A percentile compares a stretch with the other conserved stretches of the same genome.
phyloP scores from a whole-genome alignment of 257 asterid genomes.

The Solanum corneliomulleri region DNA sequence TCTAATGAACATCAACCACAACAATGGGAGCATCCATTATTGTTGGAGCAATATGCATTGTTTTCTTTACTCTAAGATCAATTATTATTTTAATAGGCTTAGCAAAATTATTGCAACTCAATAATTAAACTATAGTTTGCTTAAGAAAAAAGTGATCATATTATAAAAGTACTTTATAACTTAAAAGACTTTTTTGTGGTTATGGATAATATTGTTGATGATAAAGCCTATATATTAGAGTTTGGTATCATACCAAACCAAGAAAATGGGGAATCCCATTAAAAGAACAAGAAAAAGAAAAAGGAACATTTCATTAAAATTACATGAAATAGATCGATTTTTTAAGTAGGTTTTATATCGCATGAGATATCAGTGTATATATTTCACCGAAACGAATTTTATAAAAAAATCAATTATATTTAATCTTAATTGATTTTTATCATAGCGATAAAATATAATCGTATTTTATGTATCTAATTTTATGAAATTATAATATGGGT shows the following conservation, averaged over 20 bases:
- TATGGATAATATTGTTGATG: not conserved
- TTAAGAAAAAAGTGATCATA: not conserved
- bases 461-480: no score
- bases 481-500: not conserved
- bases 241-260: not conserved
- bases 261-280: not conserved
- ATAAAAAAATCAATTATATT: not conserved
- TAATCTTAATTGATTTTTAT: accelerated
- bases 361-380: accelerated
- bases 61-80: not conserved
- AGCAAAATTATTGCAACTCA: not conserved
- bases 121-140: not conserved
- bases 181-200: not conserved
- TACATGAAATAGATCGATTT: not conserved
- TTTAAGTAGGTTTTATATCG: not conserved
- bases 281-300: not conserved
- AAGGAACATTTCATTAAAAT: no score
- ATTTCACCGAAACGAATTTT: not conserved
- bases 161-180: not conserved
- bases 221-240: not conserved
- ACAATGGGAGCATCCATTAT: not conserved
- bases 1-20: not conserved
- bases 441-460: no score
- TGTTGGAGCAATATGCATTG: not conserved
- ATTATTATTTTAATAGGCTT: not conserved